These are phyloP conservation scores for Scenedesmus sp. DNA, from an alignment of 163 green algal species.

Conservation along the genomic window DNA sequence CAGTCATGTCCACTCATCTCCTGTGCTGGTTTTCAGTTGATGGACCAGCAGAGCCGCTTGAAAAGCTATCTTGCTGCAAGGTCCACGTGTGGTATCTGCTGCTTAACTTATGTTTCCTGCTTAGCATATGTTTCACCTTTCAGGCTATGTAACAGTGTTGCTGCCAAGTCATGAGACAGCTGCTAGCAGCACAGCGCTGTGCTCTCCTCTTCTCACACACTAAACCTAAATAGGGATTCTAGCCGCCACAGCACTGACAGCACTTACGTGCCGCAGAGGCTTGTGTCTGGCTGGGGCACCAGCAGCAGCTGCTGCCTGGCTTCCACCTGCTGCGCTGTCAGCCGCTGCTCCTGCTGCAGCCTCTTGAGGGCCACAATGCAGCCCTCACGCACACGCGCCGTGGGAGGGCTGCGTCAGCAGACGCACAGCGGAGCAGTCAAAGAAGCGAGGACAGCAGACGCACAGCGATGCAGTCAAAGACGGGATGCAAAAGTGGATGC, in stretches of 20 bases:
- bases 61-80: no score
- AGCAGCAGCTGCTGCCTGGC: conserved; percentile 18
- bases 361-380: conserved; percentile 9
- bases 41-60: no score
- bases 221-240: not conserved
- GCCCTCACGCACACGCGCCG: not conserved
- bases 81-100: not conserved
- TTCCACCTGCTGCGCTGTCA: not conserved
- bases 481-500: no score
- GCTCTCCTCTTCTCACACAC: not conserved
- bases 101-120: not conserved
- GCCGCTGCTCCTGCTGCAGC: conserved; percentile 3
- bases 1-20: no score
- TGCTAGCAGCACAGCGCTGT: not conserved
- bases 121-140: no score
- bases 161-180: not conserved
- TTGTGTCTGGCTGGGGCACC: not conserved
- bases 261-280: not conserved
- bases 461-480: no score
- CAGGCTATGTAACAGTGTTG: no score
- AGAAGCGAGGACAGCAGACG: no score
- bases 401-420: not conserved
- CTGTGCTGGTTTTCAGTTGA: no score
- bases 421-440: no score
- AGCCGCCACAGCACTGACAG: not conserved